A percentile compares a stretch with the other conserved stretches of the same genome.
Evolutionary conservation across 192 early-diverging fungal species (phyloP).

Genomic region (Mortierella hygrophila): DNA sequence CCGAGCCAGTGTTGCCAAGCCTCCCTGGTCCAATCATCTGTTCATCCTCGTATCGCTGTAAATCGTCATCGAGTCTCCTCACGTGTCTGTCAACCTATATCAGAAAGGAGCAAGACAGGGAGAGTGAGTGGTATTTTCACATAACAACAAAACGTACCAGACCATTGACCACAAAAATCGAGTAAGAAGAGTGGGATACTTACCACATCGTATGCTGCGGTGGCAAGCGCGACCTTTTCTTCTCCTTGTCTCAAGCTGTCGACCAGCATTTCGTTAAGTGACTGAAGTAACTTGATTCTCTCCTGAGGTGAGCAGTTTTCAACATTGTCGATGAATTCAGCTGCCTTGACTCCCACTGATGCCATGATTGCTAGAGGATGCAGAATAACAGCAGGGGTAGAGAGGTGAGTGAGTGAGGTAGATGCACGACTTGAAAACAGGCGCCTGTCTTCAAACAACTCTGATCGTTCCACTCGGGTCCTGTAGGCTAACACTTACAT

Average conservation of each 20-base stretch:
- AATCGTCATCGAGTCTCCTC: conserved; percentile 90
- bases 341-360: conserved; percentile 73
- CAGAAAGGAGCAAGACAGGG: not conserved
- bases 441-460: not conserved
- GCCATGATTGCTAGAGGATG: conserved; percentile 74
- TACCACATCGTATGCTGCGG: conserved; percentile 94
- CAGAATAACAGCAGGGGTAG: not conserved
- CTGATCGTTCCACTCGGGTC: not conserved
- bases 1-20: conserved; percentile 53
- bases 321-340: conserved; percentile 77
- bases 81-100: conserved; percentile 88
- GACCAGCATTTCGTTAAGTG: conserved; percentile 69
- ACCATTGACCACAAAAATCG: not conserved
- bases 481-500: conserved; percentile 50
- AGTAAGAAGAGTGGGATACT: not conserved
- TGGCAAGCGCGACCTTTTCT: conserved; percentile 94
- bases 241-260: conserved; percentile 89
- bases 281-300: conserved; percentile 65
- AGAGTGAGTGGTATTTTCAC: not conserved
- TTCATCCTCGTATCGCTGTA: conserved; percentile 92
- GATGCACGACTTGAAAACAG: not conserved
- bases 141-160: not conserved
- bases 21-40: conserved; percentile 77
- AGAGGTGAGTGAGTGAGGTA: not conserved
- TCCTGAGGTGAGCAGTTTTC: conserved; percentile 67